Percentiles rank a stretch among this genome's conserved stretches.
phyloP scores from a whole-genome alignment of 2,329 filamentous ascomycete species.

The Herpotrichia juniperi region DNA sequence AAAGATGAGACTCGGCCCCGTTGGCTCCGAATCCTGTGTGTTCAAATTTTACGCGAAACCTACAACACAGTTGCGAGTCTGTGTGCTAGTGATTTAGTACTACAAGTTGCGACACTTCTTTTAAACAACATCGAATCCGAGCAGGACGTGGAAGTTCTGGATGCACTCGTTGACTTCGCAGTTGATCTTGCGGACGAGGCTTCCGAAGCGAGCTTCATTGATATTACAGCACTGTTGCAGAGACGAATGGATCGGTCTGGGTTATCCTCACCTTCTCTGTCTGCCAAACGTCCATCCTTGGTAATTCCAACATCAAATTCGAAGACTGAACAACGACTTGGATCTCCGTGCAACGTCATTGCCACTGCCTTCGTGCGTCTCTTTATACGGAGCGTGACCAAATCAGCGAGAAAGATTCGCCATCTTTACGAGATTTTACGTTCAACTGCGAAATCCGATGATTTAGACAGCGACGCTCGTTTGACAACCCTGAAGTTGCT shows the following conservation, averaged over 20 bases:
- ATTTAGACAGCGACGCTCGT: constrained; percentile 44
- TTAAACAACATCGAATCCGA: constrained; percentile 68
- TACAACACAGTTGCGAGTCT: constrained; percentile 60
- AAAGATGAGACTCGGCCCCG: constrained; percentile 66
- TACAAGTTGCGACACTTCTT: constrained; percentile 65
- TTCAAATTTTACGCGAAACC: constrained; percentile 63
- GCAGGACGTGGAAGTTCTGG: constrained; percentile 67
- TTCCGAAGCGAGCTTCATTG: constrained; percentile 63
- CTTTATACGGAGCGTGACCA: constrained; percentile 75
- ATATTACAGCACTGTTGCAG: constrained; percentile 51
- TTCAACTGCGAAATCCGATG: constrained; percentile 36
- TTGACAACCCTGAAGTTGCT: constrained; percentile 55
- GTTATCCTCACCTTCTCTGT: constrained; percentile 11
- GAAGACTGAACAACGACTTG: constrained; percentile 21
- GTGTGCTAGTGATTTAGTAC: constrained; percentile 63
- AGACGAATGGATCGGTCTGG: constrained; percentile 32
- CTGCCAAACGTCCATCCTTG: constrained; percentile 24
- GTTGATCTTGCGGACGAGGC: constrained; percentile 68
- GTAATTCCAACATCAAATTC: constrained; percentile 17
- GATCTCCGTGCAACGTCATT: constrained; percentile 72
- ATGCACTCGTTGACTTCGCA: constrained; percentile 69
- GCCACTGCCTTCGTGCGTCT: constrained; percentile 74
- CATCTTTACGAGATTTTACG: constrained; percentile 47
- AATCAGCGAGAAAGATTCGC: constrained; percentile 68
- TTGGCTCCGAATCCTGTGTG: constrained; percentile 65